Conservation (phyloP, 163 green algal genomes). For the Coccomyxa subellipsoidea region DNA sequence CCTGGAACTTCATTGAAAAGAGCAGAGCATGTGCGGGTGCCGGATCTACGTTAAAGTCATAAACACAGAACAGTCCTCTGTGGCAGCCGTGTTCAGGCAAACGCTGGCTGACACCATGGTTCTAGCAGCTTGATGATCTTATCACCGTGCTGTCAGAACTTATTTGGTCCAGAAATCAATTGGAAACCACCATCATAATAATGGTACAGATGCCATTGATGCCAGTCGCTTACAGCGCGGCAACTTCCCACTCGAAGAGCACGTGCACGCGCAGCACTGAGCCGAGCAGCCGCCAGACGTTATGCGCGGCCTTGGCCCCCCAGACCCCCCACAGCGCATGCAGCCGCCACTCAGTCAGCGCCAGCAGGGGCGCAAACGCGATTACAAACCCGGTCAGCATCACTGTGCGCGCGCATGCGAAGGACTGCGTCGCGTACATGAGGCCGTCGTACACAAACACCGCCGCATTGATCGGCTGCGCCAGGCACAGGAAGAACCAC, state of each 20-base stretch:
- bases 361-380: conserved; percentile 11
- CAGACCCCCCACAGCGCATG: conserved; percentile 20
- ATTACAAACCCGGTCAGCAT: conserved; percentile 21
- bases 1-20: too few relatives aligned
- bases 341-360: neutral
- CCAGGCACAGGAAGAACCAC: conserved; percentile 15
- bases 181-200: too few relatives aligned
- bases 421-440: conserved; percentile 17
- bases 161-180: too few relatives aligned
- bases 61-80: too few relatives aligned
- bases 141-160: too few relatives aligned
- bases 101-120: too few relatives aligned
- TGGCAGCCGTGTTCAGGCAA: too few relatives aligned
- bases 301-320: conserved; percentile 12
- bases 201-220: too few relatives aligned
- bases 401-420: conserved; percentile 19
- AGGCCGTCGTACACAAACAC: conserved; percentile 31
- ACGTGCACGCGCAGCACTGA: conserved; percentile 18
- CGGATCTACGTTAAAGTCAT: too few relatives aligned
- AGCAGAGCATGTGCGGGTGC: too few relatives aligned
- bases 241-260: neutral
- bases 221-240: neutral
- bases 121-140: too few relatives aligned
- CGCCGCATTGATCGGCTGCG: conserved; percentile 12
- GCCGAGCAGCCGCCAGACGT: conserved; percentile 18